Evolutionary conservation across 306 rosid genomes (phyloP), one percentile per base, ranked within the genome.

Genomic region (Lathyrus aphaca): DNA sequence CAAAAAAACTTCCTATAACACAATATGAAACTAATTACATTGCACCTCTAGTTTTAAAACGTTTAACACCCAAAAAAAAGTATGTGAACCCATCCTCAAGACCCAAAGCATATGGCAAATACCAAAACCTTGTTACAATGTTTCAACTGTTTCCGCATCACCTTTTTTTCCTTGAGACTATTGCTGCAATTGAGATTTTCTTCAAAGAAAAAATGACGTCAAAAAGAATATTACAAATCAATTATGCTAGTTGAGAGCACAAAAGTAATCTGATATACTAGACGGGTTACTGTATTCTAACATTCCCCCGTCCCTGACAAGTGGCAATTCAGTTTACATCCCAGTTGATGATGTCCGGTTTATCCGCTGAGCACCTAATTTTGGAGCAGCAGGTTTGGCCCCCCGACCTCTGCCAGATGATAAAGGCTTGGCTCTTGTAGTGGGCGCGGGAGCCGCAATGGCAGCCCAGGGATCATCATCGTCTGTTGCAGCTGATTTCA

Each of bases 381-480:
- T 91, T 13, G 80, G 84, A 72, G 95, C 89, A 57, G 92, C 81
- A 0, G 97, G 85, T 85, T 84, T 94, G 37, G 86, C 81, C 72
- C 91, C 96, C 71, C 93, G 85, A 21, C 93, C 93, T 78, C 91
- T 71, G 39, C 91, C 92, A 51, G 82, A 63, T 21, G 86, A 76
- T 15, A 89, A 79, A 49, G 99, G 96, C 77, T 81, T 89, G 70
- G 88, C 99, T 84, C 73, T 88, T 3, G 97, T 87, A 17, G 88
- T 81, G 42, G 99, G 97, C 15, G 86, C 87, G 29, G 99, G 99
- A 69, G 99, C 96, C 49, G 99, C 99, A 74, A 95, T 91, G 68
- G 96, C 84, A 72, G 92, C 96, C 99, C 99, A 95, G 14, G 96
- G 99, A 79, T 95, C 99, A 73, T 89, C 95, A 43, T 84, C 90